Evolutionary conservation across 1,284 basidiomycete genomes (phyloP), one percentile per base, ranked within the genome.

Genomic region (Stygiomarasmius scandens): DNA sequence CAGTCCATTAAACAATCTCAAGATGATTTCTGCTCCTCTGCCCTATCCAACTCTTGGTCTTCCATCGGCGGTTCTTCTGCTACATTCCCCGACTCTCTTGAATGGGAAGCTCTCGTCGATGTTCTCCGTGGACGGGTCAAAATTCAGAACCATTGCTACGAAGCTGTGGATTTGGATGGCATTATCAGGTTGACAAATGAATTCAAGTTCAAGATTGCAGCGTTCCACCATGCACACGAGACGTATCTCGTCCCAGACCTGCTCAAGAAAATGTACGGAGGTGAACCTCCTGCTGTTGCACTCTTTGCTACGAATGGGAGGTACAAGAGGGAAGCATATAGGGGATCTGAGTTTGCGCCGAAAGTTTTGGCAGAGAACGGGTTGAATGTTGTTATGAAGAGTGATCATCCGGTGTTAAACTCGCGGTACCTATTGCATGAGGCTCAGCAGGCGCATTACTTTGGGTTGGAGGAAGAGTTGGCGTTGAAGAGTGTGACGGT

Each of bases 401-500:
- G 85, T 60, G 89, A 90, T 60, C 89, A 90, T 63, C 84, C 86
- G 12, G 85, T 88, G 0, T 61, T 94, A 19, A 87, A 96, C 68
- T 91, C 90, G 29, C 82, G 95, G 4, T 86, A 87, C 67, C 76
- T 97, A 10, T 69, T 94, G 2, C 88, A 87, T 66, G 94, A 97
- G 71, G 94, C 95, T 0, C 91, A 93, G 56, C 92, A 95, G 69
- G 93, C 90, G 1, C 87, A 95, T 66, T 90, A 90, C 68, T 96
- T 86, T 63, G 85, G 86, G 10, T 73, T 90, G 38, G 70, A 82
- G 0, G 70, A 74, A 11, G 77, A 87, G 61, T 70, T 87, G 25
- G 88, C 89, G 4, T 72, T 95, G 10, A 79, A 86, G 2, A 78
- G 91, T 2, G 88, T 96, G 16, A 96, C 87, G 0, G 85, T 88